Evolutionary conservation across 257 asterid genomes (phyloP).

Genomic region (Solanum lignicaule): DNA sequence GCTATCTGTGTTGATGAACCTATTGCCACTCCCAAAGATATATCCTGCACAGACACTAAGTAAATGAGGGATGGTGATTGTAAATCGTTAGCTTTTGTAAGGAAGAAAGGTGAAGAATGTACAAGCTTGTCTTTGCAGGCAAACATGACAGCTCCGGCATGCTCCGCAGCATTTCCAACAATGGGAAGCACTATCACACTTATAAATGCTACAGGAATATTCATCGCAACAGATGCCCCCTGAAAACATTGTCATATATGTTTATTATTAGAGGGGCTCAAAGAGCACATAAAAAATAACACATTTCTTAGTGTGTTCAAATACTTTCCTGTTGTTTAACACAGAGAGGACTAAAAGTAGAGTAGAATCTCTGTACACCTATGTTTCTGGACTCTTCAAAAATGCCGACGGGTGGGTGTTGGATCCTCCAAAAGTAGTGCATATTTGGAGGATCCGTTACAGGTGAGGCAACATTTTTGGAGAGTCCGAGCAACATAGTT

Average conservation of each 20-base stretch:
- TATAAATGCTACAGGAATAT: conserved; percentile 67
- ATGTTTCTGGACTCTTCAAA: neutral
- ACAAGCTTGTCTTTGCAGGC: conserved; percentile 86
- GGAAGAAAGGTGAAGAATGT: neutral
- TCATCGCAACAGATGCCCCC: conserved; percentile 71
- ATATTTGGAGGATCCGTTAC: neutral
- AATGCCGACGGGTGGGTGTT: neutral
- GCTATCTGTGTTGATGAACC: conserved; percentile 85
- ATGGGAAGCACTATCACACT: conserved; percentile 75
- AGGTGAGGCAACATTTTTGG: neutral
- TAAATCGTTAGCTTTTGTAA: neutral
- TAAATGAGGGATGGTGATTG: conserved; percentile 5
- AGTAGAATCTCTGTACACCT: neutral
- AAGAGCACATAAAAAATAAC: neutral
- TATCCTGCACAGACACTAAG: conserved; percentile 36
- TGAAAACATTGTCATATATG: conserved; percentile 6
- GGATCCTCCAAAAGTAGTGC: neutral
- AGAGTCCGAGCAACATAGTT: neutral
- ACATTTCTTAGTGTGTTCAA: neutral
- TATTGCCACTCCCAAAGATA: conserved; percentile 68
- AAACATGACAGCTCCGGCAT: conserved; percentile 79
- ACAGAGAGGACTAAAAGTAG: neutral
- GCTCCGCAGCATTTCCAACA: conserved; percentile 85
- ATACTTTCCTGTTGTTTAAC: neutral
- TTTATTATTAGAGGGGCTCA: neutral